Base-by-base conservation (phyloP, 306 rosid species). In the Hippophae gyantsensis region DNA sequence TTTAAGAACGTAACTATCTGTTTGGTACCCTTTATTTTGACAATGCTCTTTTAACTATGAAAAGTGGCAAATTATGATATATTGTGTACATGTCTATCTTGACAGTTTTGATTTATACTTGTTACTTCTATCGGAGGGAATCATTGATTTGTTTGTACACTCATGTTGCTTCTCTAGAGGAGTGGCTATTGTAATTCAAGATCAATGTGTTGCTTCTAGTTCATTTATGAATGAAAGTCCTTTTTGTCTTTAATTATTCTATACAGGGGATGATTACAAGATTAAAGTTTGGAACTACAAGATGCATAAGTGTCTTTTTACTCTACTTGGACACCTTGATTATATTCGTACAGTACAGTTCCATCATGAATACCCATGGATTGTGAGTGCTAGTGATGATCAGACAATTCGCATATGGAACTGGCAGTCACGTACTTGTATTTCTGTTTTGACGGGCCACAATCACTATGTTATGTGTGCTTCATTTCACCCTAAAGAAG, bases 401-500 rank as follows among this genome's bases (percentile, higher is more conserved):
- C 97, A 90, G 75, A 90, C 97, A 44, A 90, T 90, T 69, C 97
- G 97, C 42, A 83, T 90, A 42, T 90, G 97, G 97, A 90, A 90
- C 76, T 90, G 97, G 97, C 97, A 90, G 69, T 90, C 97, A 45
- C 97, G 97, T 14, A 90, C 94, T 46, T 87, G 97, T 57, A 77
- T 90, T 63, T 87, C 97, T 74, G 97, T 90, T 60, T 76, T 90
- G 75, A 90, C 97, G 14, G 97, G 97, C 58, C 97, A 90, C 78
- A 90, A 90, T 62, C 97, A 90, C 70, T 90, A 90, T 76, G 97
- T 90, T 41, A 90, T 90, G 97, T 90, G 97, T 56, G 97, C 97
- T 47, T 72, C 90, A 26, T 90, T 90, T 73, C 97, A 90, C 73
- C 94, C 90, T 14, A 90, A 90, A 63, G 97, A 90, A 60, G 97